phyloP scores from a whole-genome alignment of 2,329 filamentous ascomycete genomes.

The Xylariaceae sp. region DNA sequence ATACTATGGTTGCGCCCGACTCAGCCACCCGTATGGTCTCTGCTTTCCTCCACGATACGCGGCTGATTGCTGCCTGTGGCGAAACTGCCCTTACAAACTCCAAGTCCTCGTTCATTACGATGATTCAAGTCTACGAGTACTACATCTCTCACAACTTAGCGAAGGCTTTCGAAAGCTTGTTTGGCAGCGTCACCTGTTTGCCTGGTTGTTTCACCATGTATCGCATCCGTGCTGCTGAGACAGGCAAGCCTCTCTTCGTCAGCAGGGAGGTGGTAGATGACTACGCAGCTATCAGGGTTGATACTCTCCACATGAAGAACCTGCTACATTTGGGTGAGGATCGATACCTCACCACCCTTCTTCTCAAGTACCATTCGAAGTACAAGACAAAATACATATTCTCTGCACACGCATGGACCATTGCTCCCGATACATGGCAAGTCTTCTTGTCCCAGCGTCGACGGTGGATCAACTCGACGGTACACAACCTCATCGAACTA shows the following conservation, averaged over 20 bases:
- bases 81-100: constrained; percentile 92
- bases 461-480: constrained; percentile 99
- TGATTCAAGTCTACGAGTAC: constrained; percentile 99
- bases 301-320: constrained; percentile 99
- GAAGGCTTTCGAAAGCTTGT: constrained; percentile 96
- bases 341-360: constrained; percentile 90
- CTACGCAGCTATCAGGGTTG: constrained; percentile 90
- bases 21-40: constrained; percentile 90
- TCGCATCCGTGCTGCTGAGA: constrained; percentile 88
- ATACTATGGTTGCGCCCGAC: constrained; percentile 88
- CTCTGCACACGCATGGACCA: constrained; percentile 90
- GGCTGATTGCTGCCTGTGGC: constrained; percentile 89
- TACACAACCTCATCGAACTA: constrained; percentile 95
- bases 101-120: constrained; percentile 89
- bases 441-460: constrained; percentile 98
- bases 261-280: constrained; percentile 84
- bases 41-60: constrained; percentile 84
- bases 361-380: constrained; percentile 85
- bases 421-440: constrained; percentile 88
- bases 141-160: constrained; percentile 97
- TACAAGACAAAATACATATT: constrained; percentile 99
- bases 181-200: constrained; percentile 94
- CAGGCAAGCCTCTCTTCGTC: constrained; percentile 93
- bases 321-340: constrained; percentile 94
- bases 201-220: constrained; percentile 99